phyloP scores from a whole-genome alignment of 1,139 yeast species.

The Debaryomyces udenii region DNA sequence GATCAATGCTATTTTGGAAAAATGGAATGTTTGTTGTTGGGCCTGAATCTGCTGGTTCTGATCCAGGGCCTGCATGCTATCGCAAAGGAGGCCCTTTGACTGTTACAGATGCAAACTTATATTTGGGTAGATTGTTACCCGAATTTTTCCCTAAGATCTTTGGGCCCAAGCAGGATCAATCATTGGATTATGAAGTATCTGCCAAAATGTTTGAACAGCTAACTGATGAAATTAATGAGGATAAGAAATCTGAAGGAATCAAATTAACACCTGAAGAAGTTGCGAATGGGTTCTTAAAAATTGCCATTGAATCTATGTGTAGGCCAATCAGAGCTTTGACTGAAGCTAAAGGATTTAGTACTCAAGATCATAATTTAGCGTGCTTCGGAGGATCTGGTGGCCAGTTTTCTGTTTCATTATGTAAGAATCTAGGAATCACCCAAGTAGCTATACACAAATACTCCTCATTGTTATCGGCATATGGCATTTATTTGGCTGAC shows the following conservation, averaged over 20 bases:
- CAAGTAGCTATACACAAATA: constrained; percentile 53
- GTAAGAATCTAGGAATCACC: constrained; percentile 47
- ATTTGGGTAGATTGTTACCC: constrained; percentile 49
- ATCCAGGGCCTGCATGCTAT: constrained; percentile 60
- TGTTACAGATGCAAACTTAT: constrained; percentile 54
- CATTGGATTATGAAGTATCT: constrained; percentile 43
- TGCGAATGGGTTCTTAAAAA: constrained; percentile 55
- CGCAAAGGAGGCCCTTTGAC: constrained; percentile 58
- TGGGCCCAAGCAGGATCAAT: constrained; percentile 51
- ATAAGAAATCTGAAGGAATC: constrained; percentile 24
- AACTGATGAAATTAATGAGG: constrained; percentile 40
- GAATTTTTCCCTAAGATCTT: constrained; percentile 53
- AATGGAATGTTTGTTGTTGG: constrained; percentile 56
- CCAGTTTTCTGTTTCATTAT: constrained; percentile 57
- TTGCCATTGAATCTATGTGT: constrained; percentile 60
- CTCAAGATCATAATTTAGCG: constrained; percentile 49
- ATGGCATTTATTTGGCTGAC: constrained; percentile 59
- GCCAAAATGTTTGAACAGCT: constrained; percentile 37
- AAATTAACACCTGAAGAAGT: constrained; percentile 45
- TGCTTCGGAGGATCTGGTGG: constrained; percentile 67
- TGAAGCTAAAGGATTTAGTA: constrained; percentile 54
- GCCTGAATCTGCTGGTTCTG: constrained; percentile 56
- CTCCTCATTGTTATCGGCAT: constrained; percentile 58
- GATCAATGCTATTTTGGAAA: constrained; percentile 48
- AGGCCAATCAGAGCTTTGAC: constrained; percentile 58